A percentile compares a stretch with the other conserved stretches of the same genome.
These are phyloP conservation scores for Lentinus tigrinus DNA, from an alignment of 768 basidiomycete genomes.

Conservation along the genomic window DNA sequence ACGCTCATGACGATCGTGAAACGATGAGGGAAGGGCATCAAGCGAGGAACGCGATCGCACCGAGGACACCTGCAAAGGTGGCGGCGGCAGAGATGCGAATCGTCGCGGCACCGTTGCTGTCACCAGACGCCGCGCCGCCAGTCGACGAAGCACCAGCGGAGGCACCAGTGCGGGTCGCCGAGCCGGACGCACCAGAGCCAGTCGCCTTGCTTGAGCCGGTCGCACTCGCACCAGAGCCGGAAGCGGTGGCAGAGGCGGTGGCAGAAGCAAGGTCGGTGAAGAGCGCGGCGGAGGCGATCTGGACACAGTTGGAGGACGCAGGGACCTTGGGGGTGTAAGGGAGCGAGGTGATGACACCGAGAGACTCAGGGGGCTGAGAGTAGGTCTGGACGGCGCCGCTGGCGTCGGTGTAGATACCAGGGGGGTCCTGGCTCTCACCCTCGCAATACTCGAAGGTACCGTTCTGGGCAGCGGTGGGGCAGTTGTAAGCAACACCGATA, in stretches of 20 bases:
- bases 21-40: constrained; percentile 15
- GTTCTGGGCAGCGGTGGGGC: constrained; percentile 58
- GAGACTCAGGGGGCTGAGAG: constrained; percentile 46
- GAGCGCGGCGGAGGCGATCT: constrained; percentile 35
- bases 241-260: constrained; percentile 7
- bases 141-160: constrained; percentile 7
- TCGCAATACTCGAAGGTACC: constrained; percentile 64
- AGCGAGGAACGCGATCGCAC: constrained; percentile 36
- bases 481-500: constrained; percentile 74
- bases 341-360: constrained; percentile 42
- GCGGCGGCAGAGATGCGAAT: constrained; percentile 31
- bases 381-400: constrained; percentile 44
- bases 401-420: constrained; percentile 46
- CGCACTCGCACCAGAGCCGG: constrained; percentile 11
- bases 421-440: constrained; percentile 61
- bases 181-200: background rate
- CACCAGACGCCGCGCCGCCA: constrained; percentile 11
- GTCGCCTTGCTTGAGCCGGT: constrained; percentile 13
- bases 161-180: background rate
- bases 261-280: constrained; percentile 27
- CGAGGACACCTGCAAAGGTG: constrained; percentile 31
- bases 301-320: constrained; percentile 44
- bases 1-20: constrained; percentile 12
- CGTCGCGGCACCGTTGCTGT: constrained; percentile 17
- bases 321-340: constrained; percentile 43